A percentile compares a stretch with the other conserved stretches of the same genome.
phyloP scores from a whole-genome alignment of 441 rosid species.

The Euphorbia celastroides region DNA sequence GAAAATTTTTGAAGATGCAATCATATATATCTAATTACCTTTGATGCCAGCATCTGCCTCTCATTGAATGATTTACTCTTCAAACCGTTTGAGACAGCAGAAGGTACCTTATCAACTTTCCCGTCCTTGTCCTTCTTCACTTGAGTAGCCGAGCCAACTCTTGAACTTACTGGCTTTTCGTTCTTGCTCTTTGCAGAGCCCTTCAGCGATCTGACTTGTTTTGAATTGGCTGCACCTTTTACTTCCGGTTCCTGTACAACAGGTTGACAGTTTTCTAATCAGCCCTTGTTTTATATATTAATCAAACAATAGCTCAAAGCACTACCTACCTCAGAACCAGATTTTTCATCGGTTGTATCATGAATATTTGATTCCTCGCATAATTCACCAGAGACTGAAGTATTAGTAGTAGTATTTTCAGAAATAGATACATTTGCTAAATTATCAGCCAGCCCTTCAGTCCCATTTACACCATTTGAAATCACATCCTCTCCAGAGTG shows the following conservation, averaged over 20 bases:
- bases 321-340: conserved; percentile 31
- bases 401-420: conserved; percentile 29
- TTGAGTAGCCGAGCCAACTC: conserved; percentile 38
- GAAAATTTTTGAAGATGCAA: conserved; percentile 9
- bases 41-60: conserved; percentile 37
- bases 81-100: conserved; percentile 44
- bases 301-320: conserved; percentile 4
- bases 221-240: conserved; percentile 31
- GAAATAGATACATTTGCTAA: conserved; percentile 26
- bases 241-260: conserved; percentile 36
- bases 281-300: conserved; percentile 3
- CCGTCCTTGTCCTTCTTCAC: conserved; percentile 46
- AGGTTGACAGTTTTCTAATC: conserved; percentile 17
- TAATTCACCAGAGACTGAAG: conserved; percentile 20
- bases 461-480: conserved; percentile 27
- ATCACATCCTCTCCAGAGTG: conserved; percentile 32
- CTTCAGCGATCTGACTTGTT: conserved; percentile 35
- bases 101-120: conserved; percentile 29
- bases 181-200: conserved; percentile 41
- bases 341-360: conserved; percentile 29
- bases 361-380: conserved; percentile 24
- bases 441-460: conserved; percentile 25
- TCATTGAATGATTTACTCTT: conserved; percentile 50
- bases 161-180: conserved; percentile 39
- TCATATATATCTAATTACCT: conserved; percentile 37